Base-by-base conservation (phyloP, 2,329 filamentous ascomycete species). In the Fusarium sp. region DNA sequence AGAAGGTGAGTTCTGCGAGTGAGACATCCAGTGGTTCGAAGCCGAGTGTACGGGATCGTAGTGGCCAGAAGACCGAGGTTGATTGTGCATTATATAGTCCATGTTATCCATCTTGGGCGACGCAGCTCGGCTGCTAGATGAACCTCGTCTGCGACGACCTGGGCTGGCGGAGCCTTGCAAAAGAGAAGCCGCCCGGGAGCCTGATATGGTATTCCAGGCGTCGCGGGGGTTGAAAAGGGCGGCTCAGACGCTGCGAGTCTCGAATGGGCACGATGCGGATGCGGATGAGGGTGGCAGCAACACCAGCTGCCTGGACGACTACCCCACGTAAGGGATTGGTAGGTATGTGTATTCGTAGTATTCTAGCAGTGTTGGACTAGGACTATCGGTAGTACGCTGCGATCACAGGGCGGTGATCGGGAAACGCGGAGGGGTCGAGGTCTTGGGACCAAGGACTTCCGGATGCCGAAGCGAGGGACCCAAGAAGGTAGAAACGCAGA, bases 21-120 rank as follows among this genome's bases (percentile, higher is more conserved):
- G 70, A 51, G 67, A 56, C 50, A 64, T 61, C 77, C 77, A 79
- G 36, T 69, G 60, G 49, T 58, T 68, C 18, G 74, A 66, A 33
- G 73, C 67, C 29, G 71, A 65, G 57, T 77, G 76, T 36, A 77
- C 71, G 16, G 76, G 70, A 40, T 75, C 76, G 54, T 75, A 75
- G 54, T 74, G 73, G 16, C 71, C 58, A n/a, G 58, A 54, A 38
- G 69, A 49, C 49, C 73, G 70, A 40, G 68, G 62, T 72, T 10
- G 65, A 40, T 71, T 67, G 58, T 72, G 68, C 49, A 73, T 53
- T 36, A 74, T 60, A 58, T 72, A 74, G 33, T 77, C 73, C 68
- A 74, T 73, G 14, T 69, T 73, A 68, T 77, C 75, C 75, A 77
- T 77, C 38, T 38, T 46, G 56, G 34, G 50, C 56, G 36, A 68